Conservation (phyloP, 306 rosid species). For the Castanopsis chinensis region DNA sequence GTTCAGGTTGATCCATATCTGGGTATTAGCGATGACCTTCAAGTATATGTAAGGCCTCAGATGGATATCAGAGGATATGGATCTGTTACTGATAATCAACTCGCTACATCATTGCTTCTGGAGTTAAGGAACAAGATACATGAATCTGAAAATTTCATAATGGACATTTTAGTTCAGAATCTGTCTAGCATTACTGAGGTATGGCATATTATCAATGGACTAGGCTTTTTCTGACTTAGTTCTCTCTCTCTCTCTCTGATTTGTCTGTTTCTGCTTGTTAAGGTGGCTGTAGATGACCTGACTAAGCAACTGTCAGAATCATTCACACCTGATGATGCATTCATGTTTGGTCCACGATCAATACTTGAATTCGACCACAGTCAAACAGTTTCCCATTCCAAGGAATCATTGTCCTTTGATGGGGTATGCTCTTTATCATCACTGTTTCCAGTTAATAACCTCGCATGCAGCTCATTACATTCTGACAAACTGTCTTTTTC, state of each 20-base stretch:
- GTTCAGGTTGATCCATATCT: slow-evolving; percentile 83
- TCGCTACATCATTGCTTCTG: slow-evolving; percentile 50
- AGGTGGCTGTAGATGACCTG: slow-evolving; percentile 68
- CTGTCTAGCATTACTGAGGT: slow-evolving; percentile 66
- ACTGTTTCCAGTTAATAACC: background rate
- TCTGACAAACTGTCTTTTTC: background rate
- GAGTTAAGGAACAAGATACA: slow-evolving; percentile 60
- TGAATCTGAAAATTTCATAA: slow-evolving; percentile 43
- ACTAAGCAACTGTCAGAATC: slow-evolving; percentile 58
- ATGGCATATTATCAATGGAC: slow-evolving; percentile 20
- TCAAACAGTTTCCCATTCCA: slow-evolving; percentile 35
- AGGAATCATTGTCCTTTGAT: slow-evolving; percentile 55
- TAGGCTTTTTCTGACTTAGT: background rate
- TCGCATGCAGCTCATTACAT: background rate
- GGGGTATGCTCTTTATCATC: slow-evolving; percentile 36
- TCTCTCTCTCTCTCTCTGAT: slow-evolving; percentile 6
- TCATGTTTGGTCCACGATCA: slow-evolving; percentile 77
- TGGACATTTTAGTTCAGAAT: slow-evolving; percentile 57
- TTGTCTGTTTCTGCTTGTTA: slow-evolving; percentile 38
- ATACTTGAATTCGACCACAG: slow-evolving; percentile 48
- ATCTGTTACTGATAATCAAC: slow-evolving; percentile 62
- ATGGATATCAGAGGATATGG: slow-evolving; percentile 61
- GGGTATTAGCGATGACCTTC: slow-evolving; percentile 72
- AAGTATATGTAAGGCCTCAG: slow-evolving; percentile 62
- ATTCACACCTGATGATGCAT: slow-evolving; percentile 85